A percentile compares a stretch with the other conserved stretches of the same genome.
These are phyloP conservation scores for Tremella yokohamensis DNA, from an alignment of 768 basidiomycete species.

Conservation along the genomic window DNA sequence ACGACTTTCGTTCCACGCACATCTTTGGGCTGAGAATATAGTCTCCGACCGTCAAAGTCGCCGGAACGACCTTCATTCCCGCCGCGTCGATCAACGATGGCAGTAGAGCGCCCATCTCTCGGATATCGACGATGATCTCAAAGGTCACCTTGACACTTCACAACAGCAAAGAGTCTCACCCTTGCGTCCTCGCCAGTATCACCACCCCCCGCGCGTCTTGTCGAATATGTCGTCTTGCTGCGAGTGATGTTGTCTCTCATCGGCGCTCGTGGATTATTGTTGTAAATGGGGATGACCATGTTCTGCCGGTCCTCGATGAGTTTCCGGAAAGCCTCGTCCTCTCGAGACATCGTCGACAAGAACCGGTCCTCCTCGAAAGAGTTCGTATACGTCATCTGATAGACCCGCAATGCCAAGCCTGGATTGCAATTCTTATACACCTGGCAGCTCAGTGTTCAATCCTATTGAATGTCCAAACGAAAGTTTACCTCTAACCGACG, in stretches of 20 bases:
- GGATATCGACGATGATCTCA: conserved; percentile 92
- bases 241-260: conserved; percentile 43
- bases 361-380: conserved; percentile 96
- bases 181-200: conserved; percentile 63
- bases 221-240: conserved; percentile 59
- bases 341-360: conserved; percentile 76
- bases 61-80: conserved; percentile 74
- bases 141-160: conserved; percentile 6
- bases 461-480: not conserved
- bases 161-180: conserved; percentile 30
- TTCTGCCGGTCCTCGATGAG: conserved; percentile 89
- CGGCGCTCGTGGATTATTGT: conserved; percentile 50
- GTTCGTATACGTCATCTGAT: conserved; percentile 90
- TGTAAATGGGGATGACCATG: conserved; percentile 78
- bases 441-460: conserved; percentile 52
- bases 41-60: conserved; percentile 90
- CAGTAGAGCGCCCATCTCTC: conserved; percentile 89
- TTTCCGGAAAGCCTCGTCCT: conserved; percentile 90
- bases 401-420: conserved; percentile 77
- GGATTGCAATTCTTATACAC: conserved; percentile 82
- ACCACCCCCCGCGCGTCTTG: conserved; percentile 80
- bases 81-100: conserved; percentile 86
- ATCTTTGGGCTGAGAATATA: conserved; percentile 94
- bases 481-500: conserved; percentile 75
- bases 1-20: conserved; percentile 91